A percentile compares a stretch with the other conserved stretches of the same genome.
phyloP scores from a whole-genome alignment of 1,139 yeast species.

The Sugiyamaella sp. region DNA sequence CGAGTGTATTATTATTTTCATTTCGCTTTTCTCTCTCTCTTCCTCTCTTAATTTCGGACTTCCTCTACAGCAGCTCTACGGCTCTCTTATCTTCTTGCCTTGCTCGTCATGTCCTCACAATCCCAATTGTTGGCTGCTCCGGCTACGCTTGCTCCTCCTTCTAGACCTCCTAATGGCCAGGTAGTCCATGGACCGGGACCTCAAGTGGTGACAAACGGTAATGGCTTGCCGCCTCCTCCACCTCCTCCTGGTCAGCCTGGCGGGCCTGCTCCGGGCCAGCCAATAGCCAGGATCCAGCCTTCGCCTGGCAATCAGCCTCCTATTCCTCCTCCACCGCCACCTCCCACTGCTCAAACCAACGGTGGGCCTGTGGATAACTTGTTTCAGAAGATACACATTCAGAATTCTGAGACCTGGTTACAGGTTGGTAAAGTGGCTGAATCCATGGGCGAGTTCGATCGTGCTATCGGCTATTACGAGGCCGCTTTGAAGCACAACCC shows the following conservation, averaged over 20 bases:
- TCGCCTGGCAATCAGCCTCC: slow-evolving; percentile 13
- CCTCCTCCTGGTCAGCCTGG: slow-evolving; percentile 28
- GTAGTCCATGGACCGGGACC: slow-evolving; percentile 17
- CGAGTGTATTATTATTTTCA: not conserved
- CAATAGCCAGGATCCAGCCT: slow-evolving; percentile 17
- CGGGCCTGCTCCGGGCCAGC: slow-evolving; percentile 1
- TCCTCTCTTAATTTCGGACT: not conserved
- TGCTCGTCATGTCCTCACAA: slow-evolving; percentile 19
- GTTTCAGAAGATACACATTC: slow-evolving; percentile 47
- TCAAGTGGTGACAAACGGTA: slow-evolving; percentile 15
- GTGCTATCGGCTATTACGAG: slow-evolving; percentile 87
- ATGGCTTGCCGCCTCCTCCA: slow-evolving; percentile 25
- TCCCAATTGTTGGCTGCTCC: slow-evolving; percentile 24
- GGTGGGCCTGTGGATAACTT: slow-evolving; percentile 45
- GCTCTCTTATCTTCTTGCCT: no score
- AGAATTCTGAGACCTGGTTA: slow-evolving; percentile 90
- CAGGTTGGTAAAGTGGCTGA: slow-evolving; percentile 90
- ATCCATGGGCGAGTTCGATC: slow-evolving; percentile 82
- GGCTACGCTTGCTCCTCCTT: slow-evolving; percentile 18
- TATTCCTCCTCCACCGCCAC: slow-evolving; percentile 28
- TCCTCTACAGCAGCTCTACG: no score
- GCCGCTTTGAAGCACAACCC: slow-evolving; percentile 88
- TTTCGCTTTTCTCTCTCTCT: not conserved
- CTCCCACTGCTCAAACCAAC: slow-evolving; percentile 32
- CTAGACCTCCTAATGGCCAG: slow-evolving; percentile 22